Evolutionary conservation across 169 alveolate species (phyloP), one percentile per base, ranked within the genome.

Genomic region (Amoebophrya sp.): DNA sequence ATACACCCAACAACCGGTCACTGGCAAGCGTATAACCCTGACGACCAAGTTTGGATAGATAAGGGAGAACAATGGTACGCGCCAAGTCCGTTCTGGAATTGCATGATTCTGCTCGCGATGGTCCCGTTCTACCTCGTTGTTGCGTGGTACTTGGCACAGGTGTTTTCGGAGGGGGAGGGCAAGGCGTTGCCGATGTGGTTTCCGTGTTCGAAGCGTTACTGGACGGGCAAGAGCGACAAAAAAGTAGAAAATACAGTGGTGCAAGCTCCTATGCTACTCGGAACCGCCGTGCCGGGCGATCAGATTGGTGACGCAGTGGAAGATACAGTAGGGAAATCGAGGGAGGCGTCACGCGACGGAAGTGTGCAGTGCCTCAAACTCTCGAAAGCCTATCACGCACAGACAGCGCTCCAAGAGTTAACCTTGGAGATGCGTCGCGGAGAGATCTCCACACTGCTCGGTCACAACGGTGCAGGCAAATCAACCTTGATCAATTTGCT

Each of bases 401-500:
- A 65, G 26, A 65, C 83, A 41, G 90, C 90, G 34, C 24, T 83
- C 3, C 3, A n/a, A 33, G 41, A 83, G 6, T 33, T 83, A n/a
- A 14, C 90, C 3, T 6, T 83, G 41, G 90, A 83, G 40, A 39
- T 83, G 90, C 6, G 38, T 0, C 90, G 90, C 33, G 96, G 96
- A n/a, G 98, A 96, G 93, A 95, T 97, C 89, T 95, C 96, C 93
- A 96, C 97, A 29, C 93, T 96, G 34, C 93, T 97, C 41, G 98
- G 98, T 24, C 95, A 96, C 36, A 97, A 97, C 92, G 98, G 98
- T 40, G 98, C 98, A 24, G 98, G 98, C 41, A 97, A 97, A 90
- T 96, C 98, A 0, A 96, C 98, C 29, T 95, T 97, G 24, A 96
- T 97, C 89, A 96, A 96, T 93, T 93, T 95, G 76, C 90, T 97